A percentile compares a stretch with the other conserved stretches of the same genome.
phyloP scores from a whole-genome alignment of 2,329 filamentous ascomycete species.

The Cercospora citrullina region DNA sequence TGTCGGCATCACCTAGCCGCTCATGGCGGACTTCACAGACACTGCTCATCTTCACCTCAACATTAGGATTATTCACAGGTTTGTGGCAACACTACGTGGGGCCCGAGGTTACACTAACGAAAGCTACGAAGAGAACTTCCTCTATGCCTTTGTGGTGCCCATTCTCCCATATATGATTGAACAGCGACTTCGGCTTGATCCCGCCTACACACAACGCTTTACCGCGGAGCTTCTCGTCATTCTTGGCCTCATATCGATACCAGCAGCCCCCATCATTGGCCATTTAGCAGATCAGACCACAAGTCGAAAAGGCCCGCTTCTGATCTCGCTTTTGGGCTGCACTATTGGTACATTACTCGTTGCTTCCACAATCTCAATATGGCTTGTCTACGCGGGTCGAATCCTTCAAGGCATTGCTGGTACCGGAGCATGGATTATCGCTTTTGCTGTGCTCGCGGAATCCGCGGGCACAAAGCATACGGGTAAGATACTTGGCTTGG shows the following conservation, averaged over 20 bases:
- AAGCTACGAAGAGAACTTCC: constrained; percentile 20
- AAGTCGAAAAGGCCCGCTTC: constrained; percentile 18
- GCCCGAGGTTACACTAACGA: background rate
- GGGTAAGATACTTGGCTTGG: constrained; percentile 23
- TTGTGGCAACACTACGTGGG: background rate
- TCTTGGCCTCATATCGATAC: constrained; percentile 49
- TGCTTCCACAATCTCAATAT: constrained; percentile 16
- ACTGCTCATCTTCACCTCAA: constrained; percentile 23
- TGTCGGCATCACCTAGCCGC: background rate
- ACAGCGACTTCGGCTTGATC: constrained; percentile 15
- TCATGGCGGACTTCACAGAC: constrained; percentile 24
- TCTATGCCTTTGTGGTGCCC: constrained; percentile 26
- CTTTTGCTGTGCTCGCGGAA: constrained; percentile 26
- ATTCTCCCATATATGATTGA: constrained; percentile 28
- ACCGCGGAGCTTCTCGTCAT: constrained; percentile 22
- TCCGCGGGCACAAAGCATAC: constrained; percentile 17
- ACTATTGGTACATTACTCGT: constrained; percentile 23
- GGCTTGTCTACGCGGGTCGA: constrained; percentile 21
- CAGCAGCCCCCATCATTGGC: constrained; percentile 32
- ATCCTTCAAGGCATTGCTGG: constrained; percentile 23
- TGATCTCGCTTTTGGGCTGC: constrained; percentile 22
- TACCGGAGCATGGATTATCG: constrained; percentile 23
- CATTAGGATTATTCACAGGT: constrained; percentile 26
- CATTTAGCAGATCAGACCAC: constrained; percentile 22
- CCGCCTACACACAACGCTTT: constrained; percentile 22